Conservation (phyloP, 768 basidiomycete species). For the Mrakia hoshinonis region DNA sequence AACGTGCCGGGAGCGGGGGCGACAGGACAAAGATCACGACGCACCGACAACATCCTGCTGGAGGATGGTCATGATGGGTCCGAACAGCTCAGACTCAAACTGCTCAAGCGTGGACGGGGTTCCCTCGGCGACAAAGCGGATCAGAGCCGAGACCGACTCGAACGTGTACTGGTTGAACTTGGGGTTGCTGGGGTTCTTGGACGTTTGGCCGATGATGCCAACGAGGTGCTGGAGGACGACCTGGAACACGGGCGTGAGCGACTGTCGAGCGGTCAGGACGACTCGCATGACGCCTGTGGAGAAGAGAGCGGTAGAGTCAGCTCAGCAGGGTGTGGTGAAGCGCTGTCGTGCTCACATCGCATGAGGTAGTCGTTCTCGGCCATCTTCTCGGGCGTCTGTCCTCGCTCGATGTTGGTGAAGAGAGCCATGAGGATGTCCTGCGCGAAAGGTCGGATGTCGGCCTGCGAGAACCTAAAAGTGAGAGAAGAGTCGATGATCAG, state of each 20-base stretch:
- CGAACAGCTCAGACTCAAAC: constrained; percentile 76
- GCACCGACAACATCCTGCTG: constrained; percentile 87
- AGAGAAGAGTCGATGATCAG: not conserved
- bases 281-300: constrained; percentile 78
- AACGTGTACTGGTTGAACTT: constrained; percentile 97
- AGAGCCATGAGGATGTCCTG: constrained; percentile 57
- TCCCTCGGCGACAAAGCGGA: constrained; percentile 74
- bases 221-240: constrained; percentile 65
- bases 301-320: not conserved
- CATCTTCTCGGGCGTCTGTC: constrained; percentile 75
- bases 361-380: constrained; percentile 97
- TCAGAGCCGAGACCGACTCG: constrained; percentile 86
- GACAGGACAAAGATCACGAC: constrained; percentile 32
- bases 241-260: constrained; percentile 60
- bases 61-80: constrained; percentile 75
- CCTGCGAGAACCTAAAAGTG: constrained; percentile 63
- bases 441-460: constrained; percentile 78
- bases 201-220: constrained; percentile 72
- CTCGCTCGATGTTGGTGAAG: constrained; percentile 67
- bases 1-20: not conserved
- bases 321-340: not conserved
- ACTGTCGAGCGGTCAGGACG: constrained; percentile 75
- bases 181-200: constrained; percentile 94
- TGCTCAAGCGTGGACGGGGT: constrained; percentile 56
- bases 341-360: constrained; percentile 60